A percentile compares a stretch with the other conserved stretches of the same genome.
These are phyloP conservation scores for Corchorus olitorius DNA, from an alignment of 345 rosid species.

Conservation along the genomic window DNA sequence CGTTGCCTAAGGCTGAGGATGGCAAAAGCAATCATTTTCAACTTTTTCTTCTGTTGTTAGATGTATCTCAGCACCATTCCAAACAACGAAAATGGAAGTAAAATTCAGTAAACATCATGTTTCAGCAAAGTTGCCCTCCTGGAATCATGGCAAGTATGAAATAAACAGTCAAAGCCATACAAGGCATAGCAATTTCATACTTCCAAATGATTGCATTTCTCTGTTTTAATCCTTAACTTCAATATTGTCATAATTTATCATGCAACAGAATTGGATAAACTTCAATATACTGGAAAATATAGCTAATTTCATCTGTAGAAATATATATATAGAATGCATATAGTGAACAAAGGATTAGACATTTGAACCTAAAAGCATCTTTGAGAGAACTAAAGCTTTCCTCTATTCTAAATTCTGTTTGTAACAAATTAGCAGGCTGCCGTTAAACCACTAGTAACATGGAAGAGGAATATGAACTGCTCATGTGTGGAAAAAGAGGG, in stretches of 20 bases:
- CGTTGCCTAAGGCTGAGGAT: no score
- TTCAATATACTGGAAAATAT: background rate
- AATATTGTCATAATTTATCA: background rate
- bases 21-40: no score
- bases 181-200: background rate
- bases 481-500: conserved; percentile 6
- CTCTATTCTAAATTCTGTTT: background rate
- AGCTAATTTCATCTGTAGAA: background rate
- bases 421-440: background rate
- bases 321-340: background rate
- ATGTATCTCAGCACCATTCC: background rate
- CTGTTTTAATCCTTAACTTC: background rate
- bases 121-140: background rate
- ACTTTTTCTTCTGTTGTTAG: no score
- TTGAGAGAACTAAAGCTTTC: background rate
- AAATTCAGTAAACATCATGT: background rate
- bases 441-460: background rate
- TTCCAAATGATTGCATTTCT: background rate
- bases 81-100: background rate
- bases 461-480: background rate
- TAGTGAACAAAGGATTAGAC: background rate
- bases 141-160: background rate
- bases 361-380: background rate
- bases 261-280: background rate
- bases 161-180: background rate